These are phyloP conservation scores for Talaromyces verruculosus DNA, from an alignment of 2,329 filamentous ascomycete genomes.

Conservation along the genomic window DNA sequence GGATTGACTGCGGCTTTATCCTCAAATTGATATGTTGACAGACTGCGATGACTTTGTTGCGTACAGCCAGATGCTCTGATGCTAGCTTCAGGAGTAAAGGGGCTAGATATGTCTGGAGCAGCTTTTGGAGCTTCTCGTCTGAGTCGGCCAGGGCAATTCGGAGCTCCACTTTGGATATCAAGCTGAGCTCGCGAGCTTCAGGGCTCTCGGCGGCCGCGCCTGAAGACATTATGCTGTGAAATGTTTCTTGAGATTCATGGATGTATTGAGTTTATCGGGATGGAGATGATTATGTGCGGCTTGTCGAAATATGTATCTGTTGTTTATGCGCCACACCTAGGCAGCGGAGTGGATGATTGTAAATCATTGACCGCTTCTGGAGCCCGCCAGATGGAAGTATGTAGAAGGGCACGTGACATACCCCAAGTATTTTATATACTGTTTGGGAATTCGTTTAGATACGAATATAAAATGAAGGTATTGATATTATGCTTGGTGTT, in stretches of 20 bases:
- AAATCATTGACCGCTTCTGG: conserved; percentile 14
- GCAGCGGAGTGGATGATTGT: not conserved
- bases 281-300: not conserved
- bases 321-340: conserved; percentile 4
- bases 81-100: conserved; percentile 82
- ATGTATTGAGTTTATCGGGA: not conserved
- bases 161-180: conserved; percentile 83
- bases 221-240: conserved; percentile 32
- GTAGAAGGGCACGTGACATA: conserved; percentile 15
- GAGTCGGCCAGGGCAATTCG: conserved; percentile 79
- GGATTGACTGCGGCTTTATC: conserved; percentile 62
- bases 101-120: conserved; percentile 75
- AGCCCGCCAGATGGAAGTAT: conserved; percentile 14
- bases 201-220: conserved; percentile 33
- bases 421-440: not conserved
- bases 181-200: conserved; percentile 69
- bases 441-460: not conserved
- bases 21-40: conserved; percentile 71
- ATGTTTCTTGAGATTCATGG: not conserved
- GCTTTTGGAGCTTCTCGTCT: conserved; percentile 75
- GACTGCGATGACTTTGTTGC: conserved; percentile 72
- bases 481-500: too few relatives aligned
- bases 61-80: conserved; percentile 75
- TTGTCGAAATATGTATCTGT: not conserved
- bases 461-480: not conserved